phyloP scores from a whole-genome alignment of 1,284 basidiomycete species.

The Leccinum subspadiceum region DNA sequence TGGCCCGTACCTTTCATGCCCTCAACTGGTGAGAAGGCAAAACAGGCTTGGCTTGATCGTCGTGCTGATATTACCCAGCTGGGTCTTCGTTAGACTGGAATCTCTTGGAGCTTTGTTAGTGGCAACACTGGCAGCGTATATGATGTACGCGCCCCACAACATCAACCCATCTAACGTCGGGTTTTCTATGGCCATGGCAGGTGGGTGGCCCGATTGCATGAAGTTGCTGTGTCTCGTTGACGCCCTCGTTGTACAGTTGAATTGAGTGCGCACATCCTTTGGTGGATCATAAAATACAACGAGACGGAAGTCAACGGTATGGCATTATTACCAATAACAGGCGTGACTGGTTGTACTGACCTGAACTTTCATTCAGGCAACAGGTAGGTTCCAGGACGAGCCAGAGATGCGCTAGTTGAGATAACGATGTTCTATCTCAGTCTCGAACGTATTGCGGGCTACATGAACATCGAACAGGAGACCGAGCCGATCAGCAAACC shows the following conservation, averaged over 20 bases:
- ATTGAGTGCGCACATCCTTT: slow-evolving; percentile 5
- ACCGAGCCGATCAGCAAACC: slow-evolving; percentile 47
- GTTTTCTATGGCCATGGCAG: slow-evolving; percentile 49
- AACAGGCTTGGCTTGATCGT: too few relatives aligned
- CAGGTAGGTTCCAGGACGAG: slow-evolving; percentile 7
- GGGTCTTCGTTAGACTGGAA: slow-evolving; percentile 56
- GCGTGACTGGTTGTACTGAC: not conserved
- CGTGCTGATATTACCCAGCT: slow-evolving; percentile 31
- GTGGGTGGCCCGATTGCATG: slow-evolving; percentile 42
- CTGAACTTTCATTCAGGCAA: slow-evolving; percentile 4
- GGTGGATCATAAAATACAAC: slow-evolving; percentile 12
- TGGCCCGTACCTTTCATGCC: slow-evolving; percentile 50
- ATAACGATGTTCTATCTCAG: slow-evolving; percentile 38
- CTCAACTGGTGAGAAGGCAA: slow-evolving; percentile 43
- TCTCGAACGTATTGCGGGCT: slow-evolving; percentile 74
- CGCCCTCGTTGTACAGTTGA: not conserved
- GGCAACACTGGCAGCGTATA: slow-evolving; percentile 50
- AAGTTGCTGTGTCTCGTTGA: not conserved
- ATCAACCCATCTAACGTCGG: slow-evolving; percentile 46
- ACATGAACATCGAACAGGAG: slow-evolving; percentile 73
- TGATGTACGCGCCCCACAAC: slow-evolving; percentile 32
- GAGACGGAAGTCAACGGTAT: slow-evolving; percentile 10
- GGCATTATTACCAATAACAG: not conserved
- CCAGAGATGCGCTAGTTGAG: not conserved
- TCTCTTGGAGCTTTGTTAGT: slow-evolving; percentile 52